phyloP scores from a whole-genome alignment of 2,329 filamentous ascomycete genomes.

The Fonsecaea erecta region DNA sequence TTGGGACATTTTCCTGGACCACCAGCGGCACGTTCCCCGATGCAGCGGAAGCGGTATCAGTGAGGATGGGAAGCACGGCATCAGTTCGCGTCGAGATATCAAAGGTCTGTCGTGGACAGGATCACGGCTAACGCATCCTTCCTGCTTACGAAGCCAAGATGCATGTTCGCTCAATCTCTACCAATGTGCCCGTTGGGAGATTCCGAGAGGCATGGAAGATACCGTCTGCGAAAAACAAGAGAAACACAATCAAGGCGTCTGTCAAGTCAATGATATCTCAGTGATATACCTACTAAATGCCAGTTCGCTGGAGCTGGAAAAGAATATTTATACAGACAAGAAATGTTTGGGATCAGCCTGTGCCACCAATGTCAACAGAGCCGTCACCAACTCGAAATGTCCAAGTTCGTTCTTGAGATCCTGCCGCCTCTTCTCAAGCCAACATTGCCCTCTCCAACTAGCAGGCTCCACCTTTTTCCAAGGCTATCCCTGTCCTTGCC shows the following conservation, averaged over 20 bases:
- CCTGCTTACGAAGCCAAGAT: background rate
- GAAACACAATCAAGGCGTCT: background rate
- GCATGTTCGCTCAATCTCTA: background rate
- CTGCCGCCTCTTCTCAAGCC: conserved; percentile 41
- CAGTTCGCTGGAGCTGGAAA: conserved; percentile 29
- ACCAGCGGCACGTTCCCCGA: background rate
- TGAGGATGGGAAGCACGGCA: background rate
- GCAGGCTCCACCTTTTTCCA: conserved; percentile 49
- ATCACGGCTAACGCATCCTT: background rate
- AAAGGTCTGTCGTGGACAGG: background rate
- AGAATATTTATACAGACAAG: conserved; percentile 21
- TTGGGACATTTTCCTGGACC: background rate
- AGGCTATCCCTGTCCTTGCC: conserved; percentile 49
- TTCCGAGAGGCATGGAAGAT: background rate
- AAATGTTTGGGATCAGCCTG: background rate
- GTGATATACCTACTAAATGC: conserved; percentile 1
- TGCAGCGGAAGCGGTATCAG: background rate
- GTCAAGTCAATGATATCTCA: background rate
- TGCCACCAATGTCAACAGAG: conserved; percentile 2
- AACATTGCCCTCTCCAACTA: conserved; percentile 51
- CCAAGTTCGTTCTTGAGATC: conserved; percentile 30
- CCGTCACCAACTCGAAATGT: conserved; percentile 33
- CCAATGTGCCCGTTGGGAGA: background rate
- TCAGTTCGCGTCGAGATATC: background rate
- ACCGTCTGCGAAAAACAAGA: background rate